Base-by-base conservation (phyloP, 2,329 filamentous ascomycete genomes). In the Alternaria sp. region DNA sequence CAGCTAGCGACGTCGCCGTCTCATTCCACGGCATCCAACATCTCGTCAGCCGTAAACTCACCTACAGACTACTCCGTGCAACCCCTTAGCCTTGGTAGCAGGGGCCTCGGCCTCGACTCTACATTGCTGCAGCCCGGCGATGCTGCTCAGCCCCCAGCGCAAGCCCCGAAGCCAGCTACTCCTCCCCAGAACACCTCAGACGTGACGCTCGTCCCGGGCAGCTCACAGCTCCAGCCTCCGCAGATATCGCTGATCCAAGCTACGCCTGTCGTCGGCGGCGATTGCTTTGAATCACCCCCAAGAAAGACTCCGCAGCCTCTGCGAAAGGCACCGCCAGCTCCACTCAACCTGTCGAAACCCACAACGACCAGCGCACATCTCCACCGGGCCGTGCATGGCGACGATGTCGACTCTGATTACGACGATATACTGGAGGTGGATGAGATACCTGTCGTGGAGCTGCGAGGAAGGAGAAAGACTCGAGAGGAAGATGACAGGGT, bases 401-500 rank as follows among this genome's bases (percentile, higher is more conserved):
- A 90, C n/a, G 89, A 90, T 12, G 90, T 90, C 0, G 92, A 93
- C 63, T 94, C 92, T 0, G 94, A 97, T 67, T 96, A 94, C 70
- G 93, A 96, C 63, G 91, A 94, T 66, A 86, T 92, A 37, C 80
- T 93, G 12, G 90, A 92, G 65, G 88, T 90, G 4, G 86, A 90
- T 47, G 89, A 91, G 66, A 83, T 90, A 54, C 83, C 86, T 0
- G 77, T 81, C 6, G 81, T 86, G 25, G 81, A 88, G 37, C 30
- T 53, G 20, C 87, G 94, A 65, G 95, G 94, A 9, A 88, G 94
- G 63, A 87, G 93, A 71, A 93, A 91, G 79, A 97, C 94, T 3
- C 87, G 94, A 56, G 93, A 95, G 77, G 93, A 97, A 65, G 94
- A 97, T 73, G 93, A 97, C 70, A 86, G 86, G 58, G 87, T 93